Percentiles rank a stretch among this genome's conserved stretches.
Conservation (phyloP, 106 monocot genomes). For the Acorus calamus region DNA sequence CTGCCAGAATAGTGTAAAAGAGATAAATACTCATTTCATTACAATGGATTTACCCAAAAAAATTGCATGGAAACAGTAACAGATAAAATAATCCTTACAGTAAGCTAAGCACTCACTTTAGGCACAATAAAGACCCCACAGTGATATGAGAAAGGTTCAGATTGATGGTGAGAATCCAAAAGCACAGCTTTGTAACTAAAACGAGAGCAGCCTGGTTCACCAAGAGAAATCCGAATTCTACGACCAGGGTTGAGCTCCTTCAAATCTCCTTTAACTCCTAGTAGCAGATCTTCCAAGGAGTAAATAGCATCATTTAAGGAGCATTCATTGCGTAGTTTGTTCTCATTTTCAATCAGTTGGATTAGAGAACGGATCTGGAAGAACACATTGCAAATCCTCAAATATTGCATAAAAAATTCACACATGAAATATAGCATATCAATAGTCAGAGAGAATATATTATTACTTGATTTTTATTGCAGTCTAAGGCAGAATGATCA, state of each 20-base stretch:
- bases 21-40: no score
- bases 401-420: no score
- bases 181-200: conserved; percentile 65
- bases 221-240: conserved; percentile 58
- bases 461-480: conserved; percentile 52
- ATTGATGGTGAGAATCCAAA: conserved; percentile 50
- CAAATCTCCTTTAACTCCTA: conserved; percentile 68
- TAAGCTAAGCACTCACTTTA: conserved; percentile 32
- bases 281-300: conserved; percentile 54
- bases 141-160: conserved; percentile 44
- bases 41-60: background rate
- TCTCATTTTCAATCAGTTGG: conserved; percentile 61
- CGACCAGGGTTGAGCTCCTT: conserved; percentile 52
- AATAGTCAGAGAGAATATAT: background rate
- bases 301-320: conserved; percentile 41
- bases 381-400: background rate
- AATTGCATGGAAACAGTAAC: background rate
- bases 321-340: conserved; percentile 40
- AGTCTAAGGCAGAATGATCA: conserved; percentile 24
- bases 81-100: background rate
- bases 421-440: background rate
- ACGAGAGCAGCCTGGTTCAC: conserved; percentile 51
- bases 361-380: conserved; percentile 41
- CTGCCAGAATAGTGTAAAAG: no score
- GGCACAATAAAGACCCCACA: conserved; percentile 92